A percentile compares a stretch with the other conserved stretches of the same genome.
These are phyloP conservation scores for Colletotrichum karsti DNA, from an alignment of 2,329 filamentous ascomycete species.

Conservation along the genomic window DNA sequence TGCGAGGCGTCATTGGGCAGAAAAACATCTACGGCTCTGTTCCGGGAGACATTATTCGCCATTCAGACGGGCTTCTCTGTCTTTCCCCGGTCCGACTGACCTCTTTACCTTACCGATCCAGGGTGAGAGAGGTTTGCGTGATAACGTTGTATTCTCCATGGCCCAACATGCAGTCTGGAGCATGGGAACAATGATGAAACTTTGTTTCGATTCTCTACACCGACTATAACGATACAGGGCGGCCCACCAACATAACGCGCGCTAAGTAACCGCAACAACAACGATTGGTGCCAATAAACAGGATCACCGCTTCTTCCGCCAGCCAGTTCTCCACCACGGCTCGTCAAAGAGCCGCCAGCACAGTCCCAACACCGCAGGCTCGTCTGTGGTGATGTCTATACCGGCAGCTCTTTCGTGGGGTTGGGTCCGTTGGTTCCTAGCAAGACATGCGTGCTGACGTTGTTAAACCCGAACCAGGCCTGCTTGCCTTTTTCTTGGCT, in stretches of 20 bases:
- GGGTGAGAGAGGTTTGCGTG: background rate
- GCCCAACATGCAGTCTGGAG: background rate
- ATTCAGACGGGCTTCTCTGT: background rate
- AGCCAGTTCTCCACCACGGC: background rate
- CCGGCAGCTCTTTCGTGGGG: background rate
- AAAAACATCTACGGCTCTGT: background rate
- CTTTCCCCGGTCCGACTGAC: background rate
- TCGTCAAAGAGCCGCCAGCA: background rate
- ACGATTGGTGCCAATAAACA: too few species aligned
- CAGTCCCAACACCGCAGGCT: background rate
- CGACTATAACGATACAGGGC: background rate
- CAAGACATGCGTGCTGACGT: slow-evolving; percentile 10
- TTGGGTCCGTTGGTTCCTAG: slow-evolving; percentile 11
- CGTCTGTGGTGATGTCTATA: too few species aligned
- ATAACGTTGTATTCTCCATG: background rate
- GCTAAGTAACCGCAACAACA: background rate
- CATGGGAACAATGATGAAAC: background rate
- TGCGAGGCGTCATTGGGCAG: background rate
- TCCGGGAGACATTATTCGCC: background rate
- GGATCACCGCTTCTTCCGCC: background rate
- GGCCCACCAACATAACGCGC: background rate
- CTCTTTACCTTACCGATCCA: background rate
- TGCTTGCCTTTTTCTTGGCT: background rate
- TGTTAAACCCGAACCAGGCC: slow-evolving; percentile 24
- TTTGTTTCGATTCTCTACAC: background rate